Percentiles rank a stretch among this genome's conserved stretches.
Conservation (phyloP, 2,329 filamentous ascomycete genomes). For the Ophiostoma piceae region DNA sequence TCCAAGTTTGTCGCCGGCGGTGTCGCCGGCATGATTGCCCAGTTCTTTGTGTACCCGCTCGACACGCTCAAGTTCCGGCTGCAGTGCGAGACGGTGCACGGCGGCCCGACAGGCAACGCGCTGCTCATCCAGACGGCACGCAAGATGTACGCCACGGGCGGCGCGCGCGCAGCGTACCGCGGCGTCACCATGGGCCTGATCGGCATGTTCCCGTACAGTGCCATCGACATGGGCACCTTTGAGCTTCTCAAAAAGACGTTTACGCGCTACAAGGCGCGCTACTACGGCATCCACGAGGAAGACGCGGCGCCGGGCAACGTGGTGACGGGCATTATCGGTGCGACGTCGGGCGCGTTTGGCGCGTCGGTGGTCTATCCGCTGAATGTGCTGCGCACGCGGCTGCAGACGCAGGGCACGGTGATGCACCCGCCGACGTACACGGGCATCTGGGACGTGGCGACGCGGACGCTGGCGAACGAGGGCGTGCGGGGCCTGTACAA, state of each 20-base stretch:
- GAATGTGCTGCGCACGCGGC: conserved; percentile 82
- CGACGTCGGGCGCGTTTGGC: conserved; percentile 83
- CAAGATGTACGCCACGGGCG: conserved; percentile 79
- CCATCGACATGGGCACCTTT: conserved; percentile 93
- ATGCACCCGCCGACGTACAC: conserved; percentile 87
- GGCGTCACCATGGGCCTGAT: conserved; percentile 89
- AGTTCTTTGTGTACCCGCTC: conserved; percentile 93
- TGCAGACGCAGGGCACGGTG: conserved; percentile 92
- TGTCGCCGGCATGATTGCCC: conserved; percentile 86
- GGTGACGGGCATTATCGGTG: conserved; percentile 81
- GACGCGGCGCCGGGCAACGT: conserved; percentile 74
- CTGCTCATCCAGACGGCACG: conserved; percentile 76
- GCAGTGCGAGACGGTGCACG: conserved; percentile 89
- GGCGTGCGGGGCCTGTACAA: conserved; percentile 86
- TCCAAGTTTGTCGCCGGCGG: conserved; percentile 91
- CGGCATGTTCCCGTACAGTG: conserved; percentile 96
- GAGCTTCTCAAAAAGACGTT: conserved; percentile 81
- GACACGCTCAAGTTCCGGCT: conserved; percentile 78
- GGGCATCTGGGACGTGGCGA: conserved; percentile 82
- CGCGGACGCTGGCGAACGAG: conserved; percentile 76
- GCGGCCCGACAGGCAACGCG: conserved; percentile 74
- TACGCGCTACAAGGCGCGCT: conserved; percentile 62
- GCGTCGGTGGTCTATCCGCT: conserved; percentile 93
- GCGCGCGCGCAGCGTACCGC: conserved; percentile 74
- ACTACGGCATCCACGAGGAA: conserved; percentile 69